Evolutionary conservation across 352 stramenopile genomes (phyloP).

Genomic region (Globisporangium lucens): DNA sequence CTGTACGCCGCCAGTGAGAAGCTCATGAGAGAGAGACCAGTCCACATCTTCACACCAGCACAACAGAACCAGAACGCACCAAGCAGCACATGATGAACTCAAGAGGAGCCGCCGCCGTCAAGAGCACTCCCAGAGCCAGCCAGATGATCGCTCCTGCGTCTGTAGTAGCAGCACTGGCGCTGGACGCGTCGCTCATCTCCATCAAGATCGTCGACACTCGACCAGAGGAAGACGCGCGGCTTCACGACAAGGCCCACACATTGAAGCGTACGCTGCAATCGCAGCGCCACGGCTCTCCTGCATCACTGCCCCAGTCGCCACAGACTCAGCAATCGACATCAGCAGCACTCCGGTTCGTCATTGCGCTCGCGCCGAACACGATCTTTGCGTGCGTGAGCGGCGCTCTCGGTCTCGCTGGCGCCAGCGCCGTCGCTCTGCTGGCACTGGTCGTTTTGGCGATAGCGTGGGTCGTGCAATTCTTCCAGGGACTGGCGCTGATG

Average conservation of each 20-base stretch:
- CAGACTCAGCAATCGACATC: neutral
- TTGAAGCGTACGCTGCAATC: neutral
- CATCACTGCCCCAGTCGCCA: neutral
- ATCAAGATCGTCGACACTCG: conserved; percentile 11
- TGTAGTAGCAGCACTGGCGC: neutral
- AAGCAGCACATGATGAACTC: neutral
- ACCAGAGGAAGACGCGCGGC: neutral
- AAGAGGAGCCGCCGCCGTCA: neutral
- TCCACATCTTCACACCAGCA: neutral
- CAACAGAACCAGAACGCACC: neutral
- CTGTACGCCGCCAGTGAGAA: too few species aligned
- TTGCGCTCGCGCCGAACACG: conserved; percentile 9
- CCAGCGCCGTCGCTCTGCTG: conserved; percentile 13
- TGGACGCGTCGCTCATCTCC: conserved; percentile 7
- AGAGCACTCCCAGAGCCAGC: neutral
- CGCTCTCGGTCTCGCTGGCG: conserved; percentile 17
- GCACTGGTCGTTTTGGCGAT: conserved; percentile 29
- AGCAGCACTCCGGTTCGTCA: neutral
- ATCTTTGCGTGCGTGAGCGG: conserved; percentile 12
- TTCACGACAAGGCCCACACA: neutral
- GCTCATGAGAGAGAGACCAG: neutral
- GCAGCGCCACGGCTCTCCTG: neutral
- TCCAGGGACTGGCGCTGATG: conserved; percentile 8
- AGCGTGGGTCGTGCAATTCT: conserved; percentile 13
- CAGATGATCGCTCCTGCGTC: neutral